A percentile compares a stretch with the other conserved stretches of the same genome.
Conservation (phyloP, 805 yeast species). For the Saccharomycopsis schoenii region DNA sequence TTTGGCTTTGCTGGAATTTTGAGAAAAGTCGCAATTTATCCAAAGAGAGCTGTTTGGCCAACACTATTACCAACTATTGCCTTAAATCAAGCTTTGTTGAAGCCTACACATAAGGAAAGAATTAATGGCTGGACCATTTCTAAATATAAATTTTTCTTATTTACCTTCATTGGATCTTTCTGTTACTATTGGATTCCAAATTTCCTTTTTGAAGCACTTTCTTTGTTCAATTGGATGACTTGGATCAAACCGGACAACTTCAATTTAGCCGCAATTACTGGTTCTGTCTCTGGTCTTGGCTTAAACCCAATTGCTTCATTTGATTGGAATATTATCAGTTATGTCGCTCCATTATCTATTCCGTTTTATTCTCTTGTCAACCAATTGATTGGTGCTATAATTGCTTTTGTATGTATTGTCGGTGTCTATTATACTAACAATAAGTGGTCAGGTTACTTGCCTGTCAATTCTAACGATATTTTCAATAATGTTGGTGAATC, state of each 20-base stretch:
- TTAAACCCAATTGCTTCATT: conserved; percentile 44
- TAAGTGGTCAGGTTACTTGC: conserved; percentile 31
- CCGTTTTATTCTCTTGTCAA: conserved; percentile 35
- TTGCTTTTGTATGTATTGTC: conserved; percentile 28
- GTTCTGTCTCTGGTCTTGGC: conserved; percentile 38
- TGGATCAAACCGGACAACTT: conserved; percentile 47
- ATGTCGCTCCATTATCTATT: conserved; percentile 28
- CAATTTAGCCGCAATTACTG: conserved; percentile 40
- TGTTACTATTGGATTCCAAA: conserved; percentile 37
- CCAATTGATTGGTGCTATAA: conserved; percentile 27
- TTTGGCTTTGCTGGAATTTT: conserved; percentile 58
- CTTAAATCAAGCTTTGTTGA: conserved; percentile 37
- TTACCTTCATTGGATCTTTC: conserved; percentile 28
- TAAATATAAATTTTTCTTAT: conserved; percentile 28
- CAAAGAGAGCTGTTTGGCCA: conserved; percentile 46
- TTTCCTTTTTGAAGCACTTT: conserved; percentile 33
- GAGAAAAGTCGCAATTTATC: conserved; percentile 48
- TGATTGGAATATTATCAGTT: conserved; percentile 39
- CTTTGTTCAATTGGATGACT: conserved; percentile 43
- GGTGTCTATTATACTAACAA: conserved; percentile 33
- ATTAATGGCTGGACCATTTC: conserved; percentile 28
- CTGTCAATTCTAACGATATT: conserved; percentile 39
- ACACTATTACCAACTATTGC: conserved; percentile 38
- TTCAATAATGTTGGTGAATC: conserved; percentile 42
- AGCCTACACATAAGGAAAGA: conserved; percentile 26